Evolutionary conservation across 139 green algal species (phyloP).

Genomic region (Deuterostichococcus epilithicus): DNA sequence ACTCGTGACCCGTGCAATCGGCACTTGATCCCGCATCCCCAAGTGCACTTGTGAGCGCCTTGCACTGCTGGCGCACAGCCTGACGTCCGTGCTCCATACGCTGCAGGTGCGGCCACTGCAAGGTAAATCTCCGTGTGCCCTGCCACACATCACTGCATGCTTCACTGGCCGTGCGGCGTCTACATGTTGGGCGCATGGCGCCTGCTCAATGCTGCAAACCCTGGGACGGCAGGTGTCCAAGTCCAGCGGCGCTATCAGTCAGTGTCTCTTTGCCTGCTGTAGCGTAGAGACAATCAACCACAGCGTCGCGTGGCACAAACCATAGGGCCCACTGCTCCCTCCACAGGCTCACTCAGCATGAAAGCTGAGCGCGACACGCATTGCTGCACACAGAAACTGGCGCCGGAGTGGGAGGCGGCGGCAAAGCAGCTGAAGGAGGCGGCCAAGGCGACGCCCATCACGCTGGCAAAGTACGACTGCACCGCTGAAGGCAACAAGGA

Average conservation of each 20-base stretch:
- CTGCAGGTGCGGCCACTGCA: constrained; percentile 2
- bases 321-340: too few relatives aligned
- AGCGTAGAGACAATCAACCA: too few relatives aligned
- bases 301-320: too few relatives aligned
- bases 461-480: constrained; percentile 38
- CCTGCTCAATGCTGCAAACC: too few relatives aligned
- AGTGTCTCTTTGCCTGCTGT: too few relatives aligned
- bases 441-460: constrained; percentile 6
- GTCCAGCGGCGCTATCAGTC: too few relatives aligned
- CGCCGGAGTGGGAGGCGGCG: constrained; percentile 40
- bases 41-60: not conserved
- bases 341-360: not conserved
- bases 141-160: not conserved
- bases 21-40: not conserved
- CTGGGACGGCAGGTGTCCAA: too few relatives aligned
- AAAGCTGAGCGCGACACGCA: too few relatives aligned
- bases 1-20: not conserved
- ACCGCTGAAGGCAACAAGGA: constrained; percentile 38
- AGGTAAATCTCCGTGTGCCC: not conserved
- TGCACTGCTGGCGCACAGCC: not conserved
- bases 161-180: not conserved
- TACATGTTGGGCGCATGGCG: not conserved
- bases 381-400: constrained; percentile 22
- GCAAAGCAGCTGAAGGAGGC: constrained; percentile 18
- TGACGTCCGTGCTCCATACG: not conserved